Base-by-base conservation (phyloP, 768 basidiomycete species). In the Dentipellis sp. region DNA sequence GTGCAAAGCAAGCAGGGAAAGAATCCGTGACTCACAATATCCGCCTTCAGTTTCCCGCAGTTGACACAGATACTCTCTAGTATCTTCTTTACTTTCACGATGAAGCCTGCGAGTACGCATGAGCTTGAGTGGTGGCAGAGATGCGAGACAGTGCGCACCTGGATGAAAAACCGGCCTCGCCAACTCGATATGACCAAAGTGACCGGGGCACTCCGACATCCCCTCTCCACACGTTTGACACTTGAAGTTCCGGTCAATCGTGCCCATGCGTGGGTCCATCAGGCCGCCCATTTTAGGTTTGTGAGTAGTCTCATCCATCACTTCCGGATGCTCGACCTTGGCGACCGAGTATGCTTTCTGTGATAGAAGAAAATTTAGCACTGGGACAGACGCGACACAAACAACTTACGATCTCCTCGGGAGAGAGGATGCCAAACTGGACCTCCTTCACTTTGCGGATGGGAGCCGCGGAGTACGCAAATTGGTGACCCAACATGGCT, bases 201-300 rank as follows among this genome's bases (percentile, higher is more conserved):
- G 97, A 52, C 97, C 97, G 23, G 97, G 94, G 75, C 97, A 99
- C 69, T 98, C 97, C 16, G 93, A 87, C 94, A 98, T 97, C n/a
- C 94, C 95, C 79, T 99, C 97, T 62, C 94, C 94, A 70, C 97
- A 98, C 29, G 97, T 98, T 76, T 97, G 94, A 69, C 97, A 99
- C 76, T 98, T 98, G 75, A 95, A 94, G 69, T 94, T 94, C 63
- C 93, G 80, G 76, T 94, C 93, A 64, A 94, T 95, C 29, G 93
- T 99, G 39, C 97, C 97, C 88, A 98, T 92, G 58, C 92, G 84
- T 52, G 94, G 92, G 74, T 99, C 97, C 88, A 95, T 95, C 67
- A 99, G 75, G 48, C 97, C 97, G 50, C 93, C 94, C 22, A 83
- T 76, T 74, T 97, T 97, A 22, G 91, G 90, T 67, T 86, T 88